Conservation (phyloP, 202 grass and related monocot genomes). For the Digitaria exilis region DNA sequence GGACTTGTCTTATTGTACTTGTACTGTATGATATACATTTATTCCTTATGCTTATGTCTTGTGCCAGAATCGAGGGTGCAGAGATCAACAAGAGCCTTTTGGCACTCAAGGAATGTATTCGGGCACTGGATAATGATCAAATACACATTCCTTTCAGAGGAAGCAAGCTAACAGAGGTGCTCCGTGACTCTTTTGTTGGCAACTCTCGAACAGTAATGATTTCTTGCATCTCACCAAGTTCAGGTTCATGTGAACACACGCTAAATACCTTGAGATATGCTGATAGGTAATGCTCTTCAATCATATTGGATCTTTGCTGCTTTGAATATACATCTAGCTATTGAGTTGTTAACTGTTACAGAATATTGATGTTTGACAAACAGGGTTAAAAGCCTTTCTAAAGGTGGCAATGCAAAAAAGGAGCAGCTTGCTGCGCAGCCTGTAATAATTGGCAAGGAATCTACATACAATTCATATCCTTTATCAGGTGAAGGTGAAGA, state of each 20-base stretch:
- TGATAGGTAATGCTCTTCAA: constrained; percentile 68
- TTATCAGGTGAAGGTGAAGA: constrained; percentile 60
- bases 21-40: background rate
- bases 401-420: constrained; percentile 86
- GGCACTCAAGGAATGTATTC: constrained; percentile 96
- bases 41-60: background rate
- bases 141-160: constrained; percentile 99
- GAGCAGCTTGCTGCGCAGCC: constrained; percentile 54
- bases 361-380: constrained; percentile 33
- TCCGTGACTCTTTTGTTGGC: constrained; percentile 97
- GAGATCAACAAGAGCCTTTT: constrained; percentile 99
- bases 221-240: constrained; percentile 96
- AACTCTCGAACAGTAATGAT: constrained; percentile 98
- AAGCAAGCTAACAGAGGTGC: constrained; percentile 98
- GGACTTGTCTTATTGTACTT: background rate
- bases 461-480: constrained; percentile 51
- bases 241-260: constrained; percentile 96
- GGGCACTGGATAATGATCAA: constrained; percentile 98
- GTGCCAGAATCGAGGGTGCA: constrained; percentile 89
- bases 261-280: constrained; percentile 98
- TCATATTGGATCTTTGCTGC: background rate
- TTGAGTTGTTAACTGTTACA: constrained; percentile 9
- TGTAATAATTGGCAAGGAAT: constrained; percentile 65
- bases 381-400: constrained; percentile 99
- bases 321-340: constrained; percentile 12